Evolutionary conservation across 2,329 filamentous ascomycete genomes (phyloP), one percentile per base, ranked within the genome.

Genomic region (Botrytis deweyae): DNA sequence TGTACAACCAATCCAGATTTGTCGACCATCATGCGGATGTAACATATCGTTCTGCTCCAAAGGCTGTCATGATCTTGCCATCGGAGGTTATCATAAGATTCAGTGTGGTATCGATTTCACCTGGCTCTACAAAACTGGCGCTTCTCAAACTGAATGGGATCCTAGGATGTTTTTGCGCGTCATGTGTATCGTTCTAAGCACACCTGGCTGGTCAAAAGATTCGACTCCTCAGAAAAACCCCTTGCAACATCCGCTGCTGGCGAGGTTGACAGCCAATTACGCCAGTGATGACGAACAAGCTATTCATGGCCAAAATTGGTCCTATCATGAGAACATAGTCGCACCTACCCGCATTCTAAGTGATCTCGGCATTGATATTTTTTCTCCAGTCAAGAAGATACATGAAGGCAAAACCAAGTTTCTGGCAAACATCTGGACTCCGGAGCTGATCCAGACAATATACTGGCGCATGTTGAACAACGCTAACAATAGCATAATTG

Each of bases 381-480:
- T 79, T 66, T 71, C 70, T 4, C 66, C 75, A 3, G 5, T 22
- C 1, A 25, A 72, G 33, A 55, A 68, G 18, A 33, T 10, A 33
- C 10, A 61, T 6, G 25, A 44, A 25, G 70, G 49, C 2, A 49
- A 46, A 29, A 44, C 6, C 36, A 69, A 69, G n/a, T 16, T 58
- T n/a, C 18, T 33, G 6, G 42, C 55, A 33, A 72, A 67, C 40
- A 49, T 63, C 8, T 78, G 75, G 75, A 75, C 74, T 6, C 80
- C 70, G 0, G 79, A 80, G 68, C 74, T 78, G 3, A 76, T 80
- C 16, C 78, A 80, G 58, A 80, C 80, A 0, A 77, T 79, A 10
- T 75, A 70, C 58, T 80, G 77, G 77, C 73, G 79, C 4, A 49
- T 80, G 22, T 74, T 78, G 4, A 81, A 80, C 40, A 81, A 81